Evolutionary conservation across 768 basidiomycete genomes (phyloP), one percentile per base, ranked within the genome.

Genomic region (Cyclocybe cylindracea): DNA sequence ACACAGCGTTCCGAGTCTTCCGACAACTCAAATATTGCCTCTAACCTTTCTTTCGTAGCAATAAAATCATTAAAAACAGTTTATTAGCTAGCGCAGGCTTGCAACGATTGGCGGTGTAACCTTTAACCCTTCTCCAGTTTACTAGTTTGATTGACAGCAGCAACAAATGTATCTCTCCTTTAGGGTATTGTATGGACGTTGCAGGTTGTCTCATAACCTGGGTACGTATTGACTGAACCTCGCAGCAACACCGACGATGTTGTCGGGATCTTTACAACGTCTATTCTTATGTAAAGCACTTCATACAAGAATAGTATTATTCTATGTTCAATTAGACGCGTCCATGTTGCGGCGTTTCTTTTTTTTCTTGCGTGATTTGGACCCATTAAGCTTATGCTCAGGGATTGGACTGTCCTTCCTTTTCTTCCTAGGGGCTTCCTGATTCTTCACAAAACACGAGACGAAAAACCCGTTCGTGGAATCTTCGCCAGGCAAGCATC

Each of bases 381-480:
- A 54, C 50, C 50, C 58, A 54, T 43, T 56, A 52, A 46, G 57
- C 61, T 44, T 57, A 33, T 61, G 55, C 44, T 61, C 61, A 44
- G 57, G 62, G 6, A 56, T 60, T 7, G 54, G 57, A 11, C 24
- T 31, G 37, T 47, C 44, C 55, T 60, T 58, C 51, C 69, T 68
- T 48, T 71, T 62, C 53, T 63, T 66, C 18, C 47, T 45, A 18
- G 47, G 52, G 16, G 46, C 50, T 35, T 51, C 42, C 13, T 11
- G 19, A 18, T 32, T 37, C 46, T 66, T 73, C 31, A 92, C 73
- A 65, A 98, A 94, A 67, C 90, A 97, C n/a, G 91, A 86, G 18
- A 99, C 95, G 61, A 99, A 99, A 75, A 99, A 99, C 0, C 97
- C 97, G 62, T 98, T 98, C 10, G 91, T 94, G 35, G 80, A 83